These are phyloP conservation scores for Aspergillus sp. DNA, from an alignment of 2,329 filamentous ascomycete species.

Conservation along the genomic window DNA sequence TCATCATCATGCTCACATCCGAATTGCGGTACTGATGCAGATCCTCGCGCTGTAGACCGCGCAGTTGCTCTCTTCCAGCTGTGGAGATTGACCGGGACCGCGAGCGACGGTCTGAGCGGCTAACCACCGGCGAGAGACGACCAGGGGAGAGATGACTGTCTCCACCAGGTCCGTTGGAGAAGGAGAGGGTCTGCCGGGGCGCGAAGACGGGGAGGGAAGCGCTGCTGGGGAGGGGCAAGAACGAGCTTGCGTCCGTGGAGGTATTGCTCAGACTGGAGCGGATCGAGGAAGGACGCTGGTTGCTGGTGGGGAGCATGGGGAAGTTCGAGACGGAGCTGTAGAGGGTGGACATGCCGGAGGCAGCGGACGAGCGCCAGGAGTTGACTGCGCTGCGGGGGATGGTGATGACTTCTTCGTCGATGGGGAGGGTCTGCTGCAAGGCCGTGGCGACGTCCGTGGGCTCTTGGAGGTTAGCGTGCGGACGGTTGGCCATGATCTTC, in stretches of 20 bases:
- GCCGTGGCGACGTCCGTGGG: conserved; percentile 30
- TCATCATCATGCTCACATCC: conserved; percentile 39
- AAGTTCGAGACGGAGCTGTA: conserved; percentile 28
- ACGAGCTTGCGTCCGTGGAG: conserved; percentile 35
- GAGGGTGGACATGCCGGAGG: conserved; percentile 34
- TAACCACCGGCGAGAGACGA: conserved; percentile 21
- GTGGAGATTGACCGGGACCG: conserved; percentile 30
- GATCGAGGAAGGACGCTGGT: conserved; percentile 27
- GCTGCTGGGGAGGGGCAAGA: conserved; percentile 29
- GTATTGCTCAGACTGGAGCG: conserved; percentile 31
- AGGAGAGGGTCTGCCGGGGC: conserved; percentile 28
- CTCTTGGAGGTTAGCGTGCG: conserved; percentile 26
- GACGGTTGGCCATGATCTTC: conserved; percentile 36
- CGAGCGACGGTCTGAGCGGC: conserved; percentile 17
- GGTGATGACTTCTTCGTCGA: conserved; percentile 41
- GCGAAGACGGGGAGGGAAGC: conserved; percentile 36
- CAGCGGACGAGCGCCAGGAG: conserved; percentile 40
- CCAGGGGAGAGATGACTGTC: conserved; percentile 22
- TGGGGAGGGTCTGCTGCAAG: conserved; percentile 25
- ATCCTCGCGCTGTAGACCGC: conserved; percentile 38
- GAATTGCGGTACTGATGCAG: conserved; percentile 40
- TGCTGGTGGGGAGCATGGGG: conserved; percentile 19
- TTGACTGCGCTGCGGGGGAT: conserved; percentile 37
- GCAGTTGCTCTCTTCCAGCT: conserved; percentile 33
- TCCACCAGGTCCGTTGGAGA: conserved; percentile 1